Evolutionary conservation across 352 stramenopile species (phyloP).

Genomic region (Plasmopara halstedii): DNA sequence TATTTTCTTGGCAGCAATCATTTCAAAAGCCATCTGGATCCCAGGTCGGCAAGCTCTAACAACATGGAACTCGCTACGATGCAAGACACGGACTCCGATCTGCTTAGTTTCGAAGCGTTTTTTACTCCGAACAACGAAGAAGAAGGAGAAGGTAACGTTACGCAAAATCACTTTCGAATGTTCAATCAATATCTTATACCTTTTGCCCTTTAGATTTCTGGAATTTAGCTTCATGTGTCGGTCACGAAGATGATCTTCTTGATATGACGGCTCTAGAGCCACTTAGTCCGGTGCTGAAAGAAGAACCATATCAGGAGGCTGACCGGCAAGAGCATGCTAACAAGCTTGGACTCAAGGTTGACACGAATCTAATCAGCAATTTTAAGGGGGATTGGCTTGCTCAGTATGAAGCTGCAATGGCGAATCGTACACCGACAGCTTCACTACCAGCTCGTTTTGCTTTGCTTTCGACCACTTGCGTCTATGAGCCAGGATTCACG

Average conservation of each 20-base stretch:
- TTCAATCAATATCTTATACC: not conserved
- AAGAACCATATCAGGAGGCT: conserved; percentile 9
- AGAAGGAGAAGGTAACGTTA: conserved; percentile 9
- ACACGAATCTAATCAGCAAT: conserved; percentile 15
- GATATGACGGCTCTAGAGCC: conserved; percentile 19
- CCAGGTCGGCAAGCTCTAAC: conserved; percentile 10
- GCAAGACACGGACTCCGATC: conserved; percentile 29
- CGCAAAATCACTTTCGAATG: not conserved
- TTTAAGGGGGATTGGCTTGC: conserved; percentile 9
- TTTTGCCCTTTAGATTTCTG: conserved; percentile 16
- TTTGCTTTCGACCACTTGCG: conserved; percentile 23
- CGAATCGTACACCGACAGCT: conserved; percentile 19
- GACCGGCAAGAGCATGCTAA: not conserved
- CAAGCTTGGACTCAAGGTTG: conserved; percentile 16
- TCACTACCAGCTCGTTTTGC: conserved; percentile 23
- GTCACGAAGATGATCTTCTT: conserved; percentile 25
- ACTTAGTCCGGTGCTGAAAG: conserved; percentile 19
- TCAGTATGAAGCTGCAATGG: conserved; percentile 14
- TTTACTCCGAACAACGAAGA: conserved; percentile 28
- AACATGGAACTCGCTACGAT: conserved; percentile 13
- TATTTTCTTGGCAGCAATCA: not conserved
- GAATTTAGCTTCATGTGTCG: conserved; percentile 12
- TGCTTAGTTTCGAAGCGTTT: conserved; percentile 32
- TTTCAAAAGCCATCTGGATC: conserved; percentile 29
- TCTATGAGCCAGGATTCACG: conserved; percentile 25